Evolutionary conservation across 257 asterid species (phyloP).

Genomic region (Linaria vulgaris): DNA sequence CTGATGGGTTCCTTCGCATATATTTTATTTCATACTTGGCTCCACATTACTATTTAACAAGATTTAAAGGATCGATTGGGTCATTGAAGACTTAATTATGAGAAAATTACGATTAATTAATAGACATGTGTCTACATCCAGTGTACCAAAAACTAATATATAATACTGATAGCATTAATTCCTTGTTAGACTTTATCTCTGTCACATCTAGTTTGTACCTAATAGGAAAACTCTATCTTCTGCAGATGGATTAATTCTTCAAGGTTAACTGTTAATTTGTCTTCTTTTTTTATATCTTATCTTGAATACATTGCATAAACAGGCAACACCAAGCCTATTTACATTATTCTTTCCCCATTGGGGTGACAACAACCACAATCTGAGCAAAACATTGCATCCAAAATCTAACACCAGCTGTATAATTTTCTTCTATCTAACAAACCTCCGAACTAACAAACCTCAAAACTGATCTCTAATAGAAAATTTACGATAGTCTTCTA

Average conservation of each 20-base stretch:
- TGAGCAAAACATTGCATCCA: too few species aligned
- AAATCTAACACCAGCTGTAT: too few species aligned
- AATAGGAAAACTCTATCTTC: conserved; percentile 14
- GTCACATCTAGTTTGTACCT: conserved; percentile 4
- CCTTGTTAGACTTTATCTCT: conserved; percentile 6
- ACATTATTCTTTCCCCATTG: too few species aligned
- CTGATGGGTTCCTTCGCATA: neutral
- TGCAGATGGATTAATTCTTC: neutral
- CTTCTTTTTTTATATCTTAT: too few species aligned
- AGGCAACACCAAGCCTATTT: too few species aligned
- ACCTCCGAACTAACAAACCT: too few species aligned
- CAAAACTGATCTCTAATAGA: too few species aligned
- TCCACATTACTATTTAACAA: conserved; percentile 7
- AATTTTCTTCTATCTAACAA: too few species aligned
- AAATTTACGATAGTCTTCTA: too few species aligned
- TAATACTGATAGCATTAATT: conserved; percentile 14
- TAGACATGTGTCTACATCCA: conserved; percentile 24
- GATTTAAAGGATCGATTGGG: conserved; percentile 18
- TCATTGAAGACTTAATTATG: neutral
- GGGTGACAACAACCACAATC: too few species aligned
- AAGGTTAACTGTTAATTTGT: neutral
- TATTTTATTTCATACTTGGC: conserved; percentile 5
- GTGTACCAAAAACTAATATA: conserved; percentile 20
- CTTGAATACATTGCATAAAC: too few species aligned
- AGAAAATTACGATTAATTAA: neutral